Base-by-base conservation (phyloP, 179 eudicot genomes). In the Silene coronaria region DNA sequence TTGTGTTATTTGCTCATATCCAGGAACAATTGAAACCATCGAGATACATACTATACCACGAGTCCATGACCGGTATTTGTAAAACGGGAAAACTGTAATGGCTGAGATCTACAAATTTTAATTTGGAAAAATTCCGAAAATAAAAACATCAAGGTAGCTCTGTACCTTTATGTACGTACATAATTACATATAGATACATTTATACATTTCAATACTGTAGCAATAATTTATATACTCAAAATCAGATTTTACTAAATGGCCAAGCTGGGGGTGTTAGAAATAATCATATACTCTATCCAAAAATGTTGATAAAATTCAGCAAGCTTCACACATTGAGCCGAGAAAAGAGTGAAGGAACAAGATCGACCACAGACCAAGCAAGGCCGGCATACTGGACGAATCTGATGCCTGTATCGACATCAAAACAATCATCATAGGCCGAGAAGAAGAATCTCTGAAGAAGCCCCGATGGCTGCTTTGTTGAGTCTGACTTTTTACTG, bases 331-430 rank as follows among this genome's bases (percentile, higher is more conserved):
- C 82, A 65, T 84, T 84, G 65, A 94, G 84, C 57, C 75, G 84
- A 75, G 89, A 79, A 75, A 94, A 94, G 38, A 94, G 71, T 24
- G 96, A 87, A 11, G 99, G 99, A 79, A 90, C 99, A 60, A 95
- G 97, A 82, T 92, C 97, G 46, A 95, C 99, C 66, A 92, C 97
- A 48, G 99, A 88, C 97, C 97, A 95, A 3, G 99, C 97, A 71
- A 95, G 95, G 30, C 97, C 97, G 12, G 96, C 91, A 80, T 92
- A 95, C 75, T 95, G 99, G 65, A 95, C 59, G 74, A 95, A 86
- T 82, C 97, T 87, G 75, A 92, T 92, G 68, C 96, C 95, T 14
- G 99, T 89, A 70, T 95, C 99, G 28, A 95, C 91, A 77, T 95
- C 96, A n/a, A 95, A 89, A 6, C 88, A 86, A 13, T 84, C 84